Conservation (phyloP, 2,329 filamentous ascomycete species). For the Phaeosphaeria sp. region DNA sequence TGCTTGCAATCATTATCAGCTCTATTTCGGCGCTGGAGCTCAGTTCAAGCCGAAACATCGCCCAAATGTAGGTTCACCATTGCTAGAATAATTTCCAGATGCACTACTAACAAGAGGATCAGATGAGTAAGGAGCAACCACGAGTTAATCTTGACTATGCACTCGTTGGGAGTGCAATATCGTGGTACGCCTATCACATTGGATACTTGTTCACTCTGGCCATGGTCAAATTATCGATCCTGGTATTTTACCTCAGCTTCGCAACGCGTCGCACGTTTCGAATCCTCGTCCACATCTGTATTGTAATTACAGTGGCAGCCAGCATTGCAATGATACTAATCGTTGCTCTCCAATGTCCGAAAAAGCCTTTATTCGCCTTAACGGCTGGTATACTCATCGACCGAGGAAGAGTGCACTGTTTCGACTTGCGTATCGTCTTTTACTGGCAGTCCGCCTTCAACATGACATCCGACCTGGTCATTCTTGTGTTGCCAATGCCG, state of each 20-base stretch:
- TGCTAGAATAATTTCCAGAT: not conserved
- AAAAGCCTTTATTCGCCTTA: slow-evolving; percentile 18
- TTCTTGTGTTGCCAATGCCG: slow-evolving; percentile 32
- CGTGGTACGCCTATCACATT: slow-evolving; percentile 38
- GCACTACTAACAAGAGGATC: not conserved
- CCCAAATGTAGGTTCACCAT: not conserved
- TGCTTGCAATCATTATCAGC: slow-evolving; percentile 35
- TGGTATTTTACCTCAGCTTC: slow-evolving; percentile 33
- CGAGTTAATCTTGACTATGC: not conserved
- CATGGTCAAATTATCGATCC: slow-evolving; percentile 34
- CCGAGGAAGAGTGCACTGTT: slow-evolving; percentile 15
- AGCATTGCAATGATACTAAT: slow-evolving; percentile 21
- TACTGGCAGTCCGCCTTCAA: slow-evolving; percentile 30
- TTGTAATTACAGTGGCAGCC: slow-evolving; percentile 16
- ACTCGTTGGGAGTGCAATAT: slow-evolving; percentile 14
- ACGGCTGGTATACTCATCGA: slow-evolving; percentile 18
- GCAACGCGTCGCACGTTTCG: slow-evolving; percentile 30
- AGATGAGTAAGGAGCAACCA: slow-evolving; percentile 6
- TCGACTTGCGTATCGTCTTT: slow-evolving; percentile 21
- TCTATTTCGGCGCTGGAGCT: slow-evolving; percentile 26
- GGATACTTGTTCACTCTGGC: slow-evolving; percentile 29
- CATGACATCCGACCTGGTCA: slow-evolving; percentile 29
- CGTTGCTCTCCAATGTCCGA: slow-evolving; percentile 30
- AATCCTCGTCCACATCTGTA: slow-evolving; percentile 20
- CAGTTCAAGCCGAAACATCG: not conserved